A percentile compares a stretch with the other conserved stretches of the same genome.
Conservation (phyloP, 805 yeast genomes). For the Metschnikowia dekortorum region DNA sequence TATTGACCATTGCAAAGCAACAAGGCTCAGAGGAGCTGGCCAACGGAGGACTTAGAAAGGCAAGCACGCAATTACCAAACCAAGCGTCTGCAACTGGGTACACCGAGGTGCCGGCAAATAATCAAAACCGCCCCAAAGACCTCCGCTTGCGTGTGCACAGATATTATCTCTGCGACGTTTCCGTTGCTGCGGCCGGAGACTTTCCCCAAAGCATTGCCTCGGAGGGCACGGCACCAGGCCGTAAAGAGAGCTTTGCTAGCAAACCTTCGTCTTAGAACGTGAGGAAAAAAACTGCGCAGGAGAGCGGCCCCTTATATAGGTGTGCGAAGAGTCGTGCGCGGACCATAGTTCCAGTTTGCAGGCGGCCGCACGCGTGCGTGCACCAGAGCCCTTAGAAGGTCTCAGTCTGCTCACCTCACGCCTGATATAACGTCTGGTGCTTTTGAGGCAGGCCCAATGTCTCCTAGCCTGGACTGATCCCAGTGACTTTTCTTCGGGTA, state of each 20-base stretch:
- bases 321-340: slow-evolving; percentile 8
- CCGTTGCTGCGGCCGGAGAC: slow-evolving; percentile 77
- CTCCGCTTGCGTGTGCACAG: slow-evolving; percentile 6
- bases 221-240: slow-evolving; percentile 13
- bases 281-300: slow-evolving; percentile 18
- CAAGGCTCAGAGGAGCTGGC: slow-evolving; percentile 15
- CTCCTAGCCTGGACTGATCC: too few relatives aligned
- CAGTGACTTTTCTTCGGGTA: too few relatives aligned
- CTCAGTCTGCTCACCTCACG: too few relatives aligned
- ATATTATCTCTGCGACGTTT: slow-evolving; percentile 41
- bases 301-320: not conserved
- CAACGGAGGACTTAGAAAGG: slow-evolving; percentile 8
- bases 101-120: not conserved
- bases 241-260: slow-evolving; percentile 71
- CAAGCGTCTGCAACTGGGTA: not conserved
- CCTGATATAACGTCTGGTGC: too few relatives aligned
- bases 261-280: slow-evolving; percentile 72
- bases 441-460: too few relatives aligned
- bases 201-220: slow-evolving; percentile 69
- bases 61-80: not conserved
- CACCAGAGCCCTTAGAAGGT: too few relatives aligned
- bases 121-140: not conserved
- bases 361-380: too few relatives aligned
- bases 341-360: not conserved
- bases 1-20: slow-evolving; percentile 8